Percentiles rank a stretch among this genome's conserved stretches.
Conservation (phyloP, 495 filamentous ascomycete genomes). For the Xylaria venustula region DNA sequence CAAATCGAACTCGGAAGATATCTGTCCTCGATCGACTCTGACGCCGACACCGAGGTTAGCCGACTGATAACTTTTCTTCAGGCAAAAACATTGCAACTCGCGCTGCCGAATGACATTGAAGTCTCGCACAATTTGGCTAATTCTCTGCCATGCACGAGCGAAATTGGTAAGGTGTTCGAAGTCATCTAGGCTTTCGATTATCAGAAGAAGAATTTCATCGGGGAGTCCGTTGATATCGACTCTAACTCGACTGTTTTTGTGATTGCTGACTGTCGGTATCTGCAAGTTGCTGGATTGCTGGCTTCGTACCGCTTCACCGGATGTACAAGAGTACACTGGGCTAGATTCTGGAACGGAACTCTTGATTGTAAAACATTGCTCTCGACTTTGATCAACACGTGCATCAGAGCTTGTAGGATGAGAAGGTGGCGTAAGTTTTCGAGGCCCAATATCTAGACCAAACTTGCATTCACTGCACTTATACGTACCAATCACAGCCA, state of each 20-base stretch:
- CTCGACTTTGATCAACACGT: conserved; percentile 5
- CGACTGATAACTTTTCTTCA: conserved; percentile 41
- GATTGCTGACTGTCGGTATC: not conserved
- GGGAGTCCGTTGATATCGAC: conserved; percentile 29
- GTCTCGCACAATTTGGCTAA: conserved; percentile 32
- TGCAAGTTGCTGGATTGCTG: not conserved
- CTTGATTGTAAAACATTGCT: conserved; percentile 3
- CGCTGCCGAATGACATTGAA: conserved; percentile 45
- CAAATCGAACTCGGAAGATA: conserved; percentile 51
- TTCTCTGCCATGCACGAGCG: conserved; percentile 35
- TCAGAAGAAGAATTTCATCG: conserved; percentile 40
- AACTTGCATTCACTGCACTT: conserved; percentile 16
- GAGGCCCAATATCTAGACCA: not conserved
- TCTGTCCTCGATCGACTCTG: conserved; percentile 12
- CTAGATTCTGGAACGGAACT: not conserved
- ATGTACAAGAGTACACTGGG: no score
- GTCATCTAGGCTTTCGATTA: conserved; percentile 37
- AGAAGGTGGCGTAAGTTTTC: not conserved
- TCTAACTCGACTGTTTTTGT: not conserved
- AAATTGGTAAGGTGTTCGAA: conserved; percentile 38
- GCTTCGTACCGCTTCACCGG: not conserved
- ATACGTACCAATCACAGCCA: conserved; percentile 7
- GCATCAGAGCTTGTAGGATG: conserved; percentile 10
- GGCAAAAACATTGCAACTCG: conserved; percentile 51
- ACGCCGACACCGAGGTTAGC: conserved; percentile 49